Evolutionary conservation across 2,329 filamentous ascomycete genomes (phyloP), one percentile per base, ranked within the genome.

Genomic region (Verticillium zaregamsianum): DNA sequence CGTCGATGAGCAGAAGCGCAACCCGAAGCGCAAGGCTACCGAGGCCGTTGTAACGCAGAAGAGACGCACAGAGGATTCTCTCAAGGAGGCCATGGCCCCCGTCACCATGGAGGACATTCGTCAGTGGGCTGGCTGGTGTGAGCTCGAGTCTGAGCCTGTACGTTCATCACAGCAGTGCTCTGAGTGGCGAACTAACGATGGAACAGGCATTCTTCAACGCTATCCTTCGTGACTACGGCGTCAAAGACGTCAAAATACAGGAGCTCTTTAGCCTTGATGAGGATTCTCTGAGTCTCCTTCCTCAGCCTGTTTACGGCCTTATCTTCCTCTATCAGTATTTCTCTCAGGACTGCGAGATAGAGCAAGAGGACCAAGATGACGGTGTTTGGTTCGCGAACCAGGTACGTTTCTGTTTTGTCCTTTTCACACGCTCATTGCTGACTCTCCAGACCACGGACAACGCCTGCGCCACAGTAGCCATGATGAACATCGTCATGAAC

Each of bases 401-500:
- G 78, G 90, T 91, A 71, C 23, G 77, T 68, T 9, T 23, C 20
- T 33, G 28, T 32, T 2, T 14, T 60, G 14, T 1, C 25, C 28
- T 39, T 20, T 59, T 25, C 7, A 23, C 25, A 52, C 14, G 31
- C 7, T 28, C 25, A 8, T 28, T 11, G 15, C 60, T 62, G 11
- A 62, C 33, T 17, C 28, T 9, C 12, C 64, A 94, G 89, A 92
- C 91, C 1, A 89, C 87, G 0, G 83, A 86, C 61, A 96, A 96
- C 74, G 90, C 92, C 31, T 99, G 95, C 75, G 95, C 92, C 23
- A 95, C 92, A n/a, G 86, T 97, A 55, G 93, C 95, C 3, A 81
- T 98, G 66, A 83, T 97, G 68, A 98, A 98, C 69, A 96, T 97
- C 63, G 79, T 97, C 70, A 96, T 97, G 85, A 98, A 98, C 71